These are phyloP conservation scores for Aspergillus persii DNA, from an alignment of 2,329 filamentous ascomycete species.

Conservation along the genomic window DNA sequence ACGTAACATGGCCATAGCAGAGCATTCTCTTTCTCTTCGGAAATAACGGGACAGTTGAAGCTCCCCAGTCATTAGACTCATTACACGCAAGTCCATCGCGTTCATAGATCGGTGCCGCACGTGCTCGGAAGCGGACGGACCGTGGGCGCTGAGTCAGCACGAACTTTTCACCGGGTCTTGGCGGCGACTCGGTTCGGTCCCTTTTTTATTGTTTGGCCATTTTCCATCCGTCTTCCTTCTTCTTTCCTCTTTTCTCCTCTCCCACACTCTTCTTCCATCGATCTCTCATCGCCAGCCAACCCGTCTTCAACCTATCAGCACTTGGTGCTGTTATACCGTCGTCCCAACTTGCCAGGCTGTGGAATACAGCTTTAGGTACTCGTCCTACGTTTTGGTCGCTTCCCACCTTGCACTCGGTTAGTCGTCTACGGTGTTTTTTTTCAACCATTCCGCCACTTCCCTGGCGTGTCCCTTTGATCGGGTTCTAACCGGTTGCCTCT, in stretches of 20 bases:
- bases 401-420: slow-evolving; percentile 15
- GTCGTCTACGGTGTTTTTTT: slow-evolving; percentile 4
- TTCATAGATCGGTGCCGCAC: background rate
- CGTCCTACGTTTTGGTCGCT: slow-evolving; percentile 9
- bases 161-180: slow-evolving; percentile 15
- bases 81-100: too few relatives aligned
- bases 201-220: slow-evolving; percentile 23
- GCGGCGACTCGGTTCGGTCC: slow-evolving; percentile 21
- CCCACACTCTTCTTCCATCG: slow-evolving; percentile 18
- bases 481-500: slow-evolving; percentile 15
- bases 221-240: slow-evolving; percentile 9
- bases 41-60: too few relatives aligned
- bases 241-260: slow-evolving; percentile 16
- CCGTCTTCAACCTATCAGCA: slow-evolving; percentile 17
- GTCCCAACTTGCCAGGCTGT: slow-evolving; percentile 8
- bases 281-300: slow-evolving; percentile 8
- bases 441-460: background rate
- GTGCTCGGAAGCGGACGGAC: slow-evolving; percentile 2
- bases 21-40: too few relatives aligned
- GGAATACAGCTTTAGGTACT: slow-evolving; percentile 9
- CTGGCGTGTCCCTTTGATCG: background rate
- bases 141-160: slow-evolving; percentile 8
- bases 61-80: too few relatives aligned
- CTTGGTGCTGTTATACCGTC: slow-evolving; percentile 13
- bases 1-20: too few relatives aligned